Percentiles rank a stretch among this genome's conserved stretches.
These are phyloP conservation scores for Candida ascalaphidarum DNA, from an alignment of 805 yeast species.

Conservation along the genomic window DNA sequence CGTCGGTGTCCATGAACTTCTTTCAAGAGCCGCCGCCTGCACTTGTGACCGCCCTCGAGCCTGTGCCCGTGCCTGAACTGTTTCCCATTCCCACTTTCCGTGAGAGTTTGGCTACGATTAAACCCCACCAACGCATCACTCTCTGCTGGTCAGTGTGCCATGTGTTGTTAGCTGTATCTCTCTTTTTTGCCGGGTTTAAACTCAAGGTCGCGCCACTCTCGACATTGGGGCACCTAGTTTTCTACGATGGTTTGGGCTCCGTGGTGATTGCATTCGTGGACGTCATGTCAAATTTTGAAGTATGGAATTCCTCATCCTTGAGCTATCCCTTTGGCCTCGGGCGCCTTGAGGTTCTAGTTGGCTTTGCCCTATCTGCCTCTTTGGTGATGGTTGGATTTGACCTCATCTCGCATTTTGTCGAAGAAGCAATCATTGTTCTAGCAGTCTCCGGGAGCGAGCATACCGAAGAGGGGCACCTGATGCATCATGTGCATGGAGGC, in stretches of 20 bases:
- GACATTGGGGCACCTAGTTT: conserved; percentile 78
- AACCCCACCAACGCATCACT: conserved; percentile 47
- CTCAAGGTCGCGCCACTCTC: conserved; percentile 53
- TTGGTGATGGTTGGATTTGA: conserved; percentile 88
- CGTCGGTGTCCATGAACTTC: conserved; percentile 91
- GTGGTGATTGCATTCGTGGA: conserved; percentile 62
- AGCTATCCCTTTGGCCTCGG: conserved; percentile 90
- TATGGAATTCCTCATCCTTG: conserved; percentile 77
- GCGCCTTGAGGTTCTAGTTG: conserved; percentile 79
- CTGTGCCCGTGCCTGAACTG: conserved; percentile 51
- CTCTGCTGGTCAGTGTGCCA: conserved; percentile 56
- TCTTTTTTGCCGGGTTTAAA: conserved; percentile 53
- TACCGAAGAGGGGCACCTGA: conserved; percentile 19
- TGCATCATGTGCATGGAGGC: conserved; percentile 32
- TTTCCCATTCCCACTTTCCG: conserved; percentile 64
- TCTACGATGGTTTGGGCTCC: conserved; percentile 81
- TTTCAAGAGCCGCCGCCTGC: conserved; percentile 80
- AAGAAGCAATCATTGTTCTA: conserved; percentile 50
- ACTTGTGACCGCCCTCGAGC: conserved; percentile 38
- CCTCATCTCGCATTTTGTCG: conserved; percentile 76
- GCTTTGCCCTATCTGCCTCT: conserved; percentile 80
- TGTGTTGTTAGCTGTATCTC: conserved; percentile 39
- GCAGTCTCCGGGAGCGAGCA: conserved; percentile 23
- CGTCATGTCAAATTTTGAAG: conserved; percentile 83
- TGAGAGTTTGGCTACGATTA: conserved; percentile 58